Percentiles rank a stretch among this genome's conserved stretches.
Conservation (phyloP, 2,329 filamentous ascomycete species). For the Ustulina deusta region DNA sequence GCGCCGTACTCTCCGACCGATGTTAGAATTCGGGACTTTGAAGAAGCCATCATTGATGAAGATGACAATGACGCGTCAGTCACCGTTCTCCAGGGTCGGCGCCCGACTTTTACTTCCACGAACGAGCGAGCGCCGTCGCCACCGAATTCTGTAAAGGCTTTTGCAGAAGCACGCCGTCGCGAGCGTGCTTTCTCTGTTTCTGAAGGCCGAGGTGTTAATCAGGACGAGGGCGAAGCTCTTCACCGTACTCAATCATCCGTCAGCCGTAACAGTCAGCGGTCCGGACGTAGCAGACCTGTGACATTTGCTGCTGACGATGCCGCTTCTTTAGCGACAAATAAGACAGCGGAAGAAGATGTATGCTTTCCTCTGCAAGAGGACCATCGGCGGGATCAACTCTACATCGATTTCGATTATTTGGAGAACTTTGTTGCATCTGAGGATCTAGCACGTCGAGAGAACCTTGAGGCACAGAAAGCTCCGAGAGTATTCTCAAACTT, state of each 20-base stretch:
- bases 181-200: conserved; percentile 76
- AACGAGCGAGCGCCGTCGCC: conserved; percentile 80
- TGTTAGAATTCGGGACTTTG: conserved; percentile 79
- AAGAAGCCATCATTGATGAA: conserved; percentile 86
- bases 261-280: conserved; percentile 67
- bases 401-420: conserved; percentile 92
- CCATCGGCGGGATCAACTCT: conserved; percentile 75
- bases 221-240: conserved; percentile 66
- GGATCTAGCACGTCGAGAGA: conserved; percentile 61
- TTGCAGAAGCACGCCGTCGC: conserved; percentile 88
- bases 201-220: conserved; percentile 55
- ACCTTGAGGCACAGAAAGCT: conserved; percentile 61
- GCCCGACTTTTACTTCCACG: conserved; percentile 68
- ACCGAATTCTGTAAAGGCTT: conserved; percentile 97
- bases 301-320: conserved; percentile 70
- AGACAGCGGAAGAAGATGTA: conserved; percentile 85
- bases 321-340: conserved; percentile 72
- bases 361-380: conserved; percentile 86
- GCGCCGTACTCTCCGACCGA: conserved; percentile 55
- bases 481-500: conserved; percentile 71
- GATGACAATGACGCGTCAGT: conserved; percentile 65
- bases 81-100: conserved; percentile 60
- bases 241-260: conserved; percentile 78
- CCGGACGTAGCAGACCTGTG: conserved; percentile 62
- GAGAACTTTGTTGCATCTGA: conserved; percentile 86